These are phyloP conservation scores for Peronospora belbahrii DNA, from an alignment of 352 stramenopile species.

Conservation along the genomic window DNA sequence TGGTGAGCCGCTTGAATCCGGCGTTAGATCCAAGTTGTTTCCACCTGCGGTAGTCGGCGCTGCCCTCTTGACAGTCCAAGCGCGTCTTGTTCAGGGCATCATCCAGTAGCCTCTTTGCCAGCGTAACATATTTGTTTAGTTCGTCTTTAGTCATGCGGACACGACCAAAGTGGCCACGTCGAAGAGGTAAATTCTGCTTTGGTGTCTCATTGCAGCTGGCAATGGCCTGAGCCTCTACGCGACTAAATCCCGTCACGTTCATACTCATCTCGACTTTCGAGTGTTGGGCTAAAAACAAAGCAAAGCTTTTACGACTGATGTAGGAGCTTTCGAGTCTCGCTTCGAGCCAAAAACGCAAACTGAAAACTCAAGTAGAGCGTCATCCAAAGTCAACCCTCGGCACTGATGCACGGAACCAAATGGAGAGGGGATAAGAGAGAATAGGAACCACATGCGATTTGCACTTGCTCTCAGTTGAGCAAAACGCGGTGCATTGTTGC, in stretches of 20 bases:
- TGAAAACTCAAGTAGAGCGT: constrained; percentile 9
- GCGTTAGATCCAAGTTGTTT: constrained; percentile 41
- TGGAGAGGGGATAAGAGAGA: constrained; percentile 22
- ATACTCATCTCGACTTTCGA: constrained; percentile 19
- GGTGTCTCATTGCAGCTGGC: constrained; percentile 13
- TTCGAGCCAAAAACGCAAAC: constrained; percentile 20
- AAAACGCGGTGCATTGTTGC: neutral
- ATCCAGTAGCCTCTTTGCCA: constrained; percentile 36
- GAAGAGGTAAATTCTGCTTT: constrained; percentile 39
- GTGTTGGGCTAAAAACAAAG: no score
- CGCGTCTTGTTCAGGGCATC: constrained; percentile 32
- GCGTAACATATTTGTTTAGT: constrained; percentile 33
- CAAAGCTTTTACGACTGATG: neutral
- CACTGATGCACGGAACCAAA: constrained; percentile 24
- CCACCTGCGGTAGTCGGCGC: constrained; percentile 38
- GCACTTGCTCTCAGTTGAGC: constrained; percentile 12
- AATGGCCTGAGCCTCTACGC: constrained; percentile 28
- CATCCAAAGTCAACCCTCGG: constrained; percentile 1
- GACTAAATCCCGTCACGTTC: constrained; percentile 21
- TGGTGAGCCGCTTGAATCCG: constrained; percentile 55
- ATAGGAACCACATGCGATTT: constrained; percentile 28
- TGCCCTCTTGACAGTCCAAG: constrained; percentile 35
- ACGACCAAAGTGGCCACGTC: constrained; percentile 37
- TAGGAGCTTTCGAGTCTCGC: constrained; percentile 5
- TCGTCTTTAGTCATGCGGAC: constrained; percentile 28